Evolutionary conservation across 805 yeast genomes (phyloP), one percentile per base, ranked within the genome.

Genomic region (Cyberlindnera mrakii): DNA sequence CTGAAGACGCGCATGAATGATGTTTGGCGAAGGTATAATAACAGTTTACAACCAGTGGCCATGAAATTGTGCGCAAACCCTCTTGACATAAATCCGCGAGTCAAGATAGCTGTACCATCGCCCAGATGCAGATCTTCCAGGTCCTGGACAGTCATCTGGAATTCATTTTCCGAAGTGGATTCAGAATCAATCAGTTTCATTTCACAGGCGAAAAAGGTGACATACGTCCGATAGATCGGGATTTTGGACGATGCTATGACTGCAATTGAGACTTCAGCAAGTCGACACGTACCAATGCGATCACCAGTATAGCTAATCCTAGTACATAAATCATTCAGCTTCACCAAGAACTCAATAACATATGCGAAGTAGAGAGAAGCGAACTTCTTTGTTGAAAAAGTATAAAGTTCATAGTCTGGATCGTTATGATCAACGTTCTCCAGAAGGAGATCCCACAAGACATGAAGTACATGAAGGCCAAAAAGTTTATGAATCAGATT

Each of bases 341-440:
- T 42, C 20, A 41, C 40, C 25, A 55, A 38, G 4, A 57, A 16
- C 29, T 50, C 59, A 38, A 57, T 48, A 31, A 51, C 29, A 37
- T 57, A 57, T 0, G 54, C 50, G 2, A 53, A 44, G 8, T 48
- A 44, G 15, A 55, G 32, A 2, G 51, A 33, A 30, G 53, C 51
- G 46, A 46, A 57, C 33, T 55, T 57, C 47, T 54, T 34, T 2
- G 41, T 37, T 5, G 54, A 52, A 29, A 51, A 51, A 9, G 38
- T 39, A 31, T 46, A 54, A 6, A 29, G 27, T 7, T 33, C 41
- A 29, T 39, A 44, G 15, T 42, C 23, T 4, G 47, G 46, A 25
- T 51, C 52, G 37, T 42, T 39, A 10, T 19, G 13, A 8, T 32
- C 17, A 6, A 42, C 23, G 7, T 54, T 48, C 14, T 43, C 45